Evolutionary conservation across 371 early-diverging fungal species (phyloP).

Genomic region (Apophysomyces variabilis): DNA sequence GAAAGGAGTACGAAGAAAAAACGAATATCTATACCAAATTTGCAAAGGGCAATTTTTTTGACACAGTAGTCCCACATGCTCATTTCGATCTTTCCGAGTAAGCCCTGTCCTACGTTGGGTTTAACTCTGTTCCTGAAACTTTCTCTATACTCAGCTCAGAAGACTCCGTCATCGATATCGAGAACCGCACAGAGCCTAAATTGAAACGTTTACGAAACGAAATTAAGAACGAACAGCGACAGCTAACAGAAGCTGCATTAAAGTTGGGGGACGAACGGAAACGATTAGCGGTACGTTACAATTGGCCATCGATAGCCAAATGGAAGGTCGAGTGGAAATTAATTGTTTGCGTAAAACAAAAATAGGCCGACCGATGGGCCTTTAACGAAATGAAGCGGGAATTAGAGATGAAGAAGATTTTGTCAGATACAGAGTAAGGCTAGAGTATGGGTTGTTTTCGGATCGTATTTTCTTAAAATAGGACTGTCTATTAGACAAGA

Average conservation of each 20-base stretch:
- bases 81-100: constrained; percentile 36
- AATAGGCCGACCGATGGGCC: constrained; percentile 45
- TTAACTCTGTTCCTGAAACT: background rate
- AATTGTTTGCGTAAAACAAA: too few species aligned
- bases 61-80: constrained; percentile 26
- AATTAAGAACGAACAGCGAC: constrained; percentile 28
- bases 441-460: background rate
- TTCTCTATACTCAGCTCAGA: constrained; percentile 27
- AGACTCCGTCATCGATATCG: constrained; percentile 29
- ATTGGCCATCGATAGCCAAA: background rate
- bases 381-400: constrained; percentile 42
- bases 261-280: constrained; percentile 41
- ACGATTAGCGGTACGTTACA: constrained; percentile 27
- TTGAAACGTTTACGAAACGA: constrained; percentile 21
- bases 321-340: too few species aligned
- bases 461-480: background rate
- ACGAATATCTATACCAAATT: constrained; percentile 38
- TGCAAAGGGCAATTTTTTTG: constrained; percentile 50
- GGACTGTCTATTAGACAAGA: background rate
- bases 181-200: constrained; percentile 14
- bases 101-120: constrained; percentile 6
- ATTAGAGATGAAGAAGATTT: constrained; percentile 26
- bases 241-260: constrained; percentile 41
- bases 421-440: constrained; percentile 14
- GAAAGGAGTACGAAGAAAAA: constrained; percentile 34